These are phyloP conservation scores for Medakamo hakoo DNA, from an alignment of 139 green algal genomes.

Conservation along the genomic window DNA sequence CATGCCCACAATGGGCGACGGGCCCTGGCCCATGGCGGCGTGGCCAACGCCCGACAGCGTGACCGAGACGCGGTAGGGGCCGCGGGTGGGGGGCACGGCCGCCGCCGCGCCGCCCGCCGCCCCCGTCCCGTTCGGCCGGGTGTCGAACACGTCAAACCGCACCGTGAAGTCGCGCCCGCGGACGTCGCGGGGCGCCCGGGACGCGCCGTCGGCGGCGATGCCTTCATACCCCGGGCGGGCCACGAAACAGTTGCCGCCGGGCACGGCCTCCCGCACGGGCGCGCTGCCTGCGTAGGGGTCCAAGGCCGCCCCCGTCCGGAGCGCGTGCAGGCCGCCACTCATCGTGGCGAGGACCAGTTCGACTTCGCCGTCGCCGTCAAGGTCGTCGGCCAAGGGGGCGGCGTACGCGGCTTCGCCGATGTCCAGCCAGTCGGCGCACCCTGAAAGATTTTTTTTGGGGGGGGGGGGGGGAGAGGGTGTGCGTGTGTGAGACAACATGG, in stretches of 20 bases:
- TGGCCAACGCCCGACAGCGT: slow-evolving; percentile 51
- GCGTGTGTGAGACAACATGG: slow-evolving; percentile 1
- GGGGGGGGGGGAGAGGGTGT: slow-evolving; percentile 3
- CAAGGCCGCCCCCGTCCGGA: slow-evolving; percentile 51
- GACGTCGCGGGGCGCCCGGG: slow-evolving; percentile 47
- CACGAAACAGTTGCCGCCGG: slow-evolving; percentile 44
- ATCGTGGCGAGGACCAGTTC: slow-evolving; percentile 62
- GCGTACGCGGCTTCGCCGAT: slow-evolving; percentile 74
- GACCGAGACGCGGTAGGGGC: slow-evolving; percentile 57
- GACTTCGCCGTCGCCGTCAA: slow-evolving; percentile 66
- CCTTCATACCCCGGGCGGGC: slow-evolving; percentile 27
- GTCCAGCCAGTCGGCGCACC: slow-evolving; percentile 75
- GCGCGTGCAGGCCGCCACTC: slow-evolving; percentile 70
- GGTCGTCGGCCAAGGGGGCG: slow-evolving; percentile 53
- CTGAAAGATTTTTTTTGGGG: not conserved
- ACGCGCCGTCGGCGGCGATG: slow-evolving; percentile 36
- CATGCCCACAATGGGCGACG: slow-evolving; percentile 64
- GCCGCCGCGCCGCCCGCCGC: not conserved
- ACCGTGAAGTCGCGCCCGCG: slow-evolving; percentile 53
- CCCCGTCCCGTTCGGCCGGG: slow-evolving; percentile 3
- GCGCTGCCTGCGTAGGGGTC: slow-evolving; percentile 26
- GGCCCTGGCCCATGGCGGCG: slow-evolving; percentile 47
- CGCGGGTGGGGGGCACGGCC: slow-evolving; percentile 6
- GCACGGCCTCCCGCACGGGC: slow-evolving; percentile 13
- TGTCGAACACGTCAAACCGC: slow-evolving; percentile 38